Conservation (phyloP, 129 eudicot species). For the Artemisia annua region DNA sequence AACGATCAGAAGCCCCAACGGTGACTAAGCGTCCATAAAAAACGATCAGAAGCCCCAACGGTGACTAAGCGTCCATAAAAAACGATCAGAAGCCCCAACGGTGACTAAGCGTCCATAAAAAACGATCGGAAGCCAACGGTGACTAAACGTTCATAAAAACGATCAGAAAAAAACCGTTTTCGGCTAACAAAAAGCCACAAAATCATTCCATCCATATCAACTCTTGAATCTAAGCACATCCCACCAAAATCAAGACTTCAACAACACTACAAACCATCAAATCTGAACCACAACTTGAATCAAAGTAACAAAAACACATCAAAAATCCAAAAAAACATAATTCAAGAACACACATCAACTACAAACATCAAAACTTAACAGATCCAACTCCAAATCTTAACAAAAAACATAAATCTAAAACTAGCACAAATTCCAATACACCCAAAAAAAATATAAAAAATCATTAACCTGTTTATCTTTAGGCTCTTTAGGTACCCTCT, state of each 20-base stretch:
- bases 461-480: constrained; percentile 46
- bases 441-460: not conserved
- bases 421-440: constrained; percentile 28
- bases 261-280: not conserved
- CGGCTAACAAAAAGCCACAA: not conserved
- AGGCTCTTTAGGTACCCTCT: constrained; percentile 26
- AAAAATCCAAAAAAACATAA: constrained; percentile 2
- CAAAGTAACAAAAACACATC: constrained; percentile 12
- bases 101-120: too few relatives aligned
- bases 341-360: constrained; percentile 9
- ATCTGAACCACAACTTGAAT: constrained; percentile 3
- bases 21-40: too few relatives aligned
- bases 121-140: too few relatives aligned
- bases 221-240: constrained; percentile 1
- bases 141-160: too few relatives aligned
- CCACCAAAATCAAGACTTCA: not conserved
- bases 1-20: too few relatives aligned
- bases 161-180: too few relatives aligned
- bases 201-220: not conserved
- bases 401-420: constrained; percentile 31
- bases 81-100: too few relatives aligned
- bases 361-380: constrained; percentile 23
- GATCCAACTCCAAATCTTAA: constrained; percentile 24
- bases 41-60: too few relatives aligned
- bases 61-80: too few relatives aligned